phyloP scores from a whole-genome alignment of 257 asterid genomes.

The Jacaranda mimosifolia region DNA sequence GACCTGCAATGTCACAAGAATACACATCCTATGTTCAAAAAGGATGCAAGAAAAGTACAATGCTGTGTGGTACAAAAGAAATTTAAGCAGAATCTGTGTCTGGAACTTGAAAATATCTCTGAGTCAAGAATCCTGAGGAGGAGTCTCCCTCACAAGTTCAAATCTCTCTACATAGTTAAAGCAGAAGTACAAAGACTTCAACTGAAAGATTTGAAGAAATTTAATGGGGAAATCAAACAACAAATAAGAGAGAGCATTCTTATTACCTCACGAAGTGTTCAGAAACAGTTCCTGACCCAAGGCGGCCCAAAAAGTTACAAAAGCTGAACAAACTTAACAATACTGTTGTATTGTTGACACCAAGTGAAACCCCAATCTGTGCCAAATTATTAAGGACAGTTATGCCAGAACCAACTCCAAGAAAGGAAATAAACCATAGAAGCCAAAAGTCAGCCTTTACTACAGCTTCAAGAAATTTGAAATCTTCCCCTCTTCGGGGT shows the following conservation, averaged over 20 bases:
- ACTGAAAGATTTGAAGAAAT: background rate
- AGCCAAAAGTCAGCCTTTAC: constrained; percentile 98
- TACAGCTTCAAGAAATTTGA: constrained; percentile 84
- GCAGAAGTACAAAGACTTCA: background rate
- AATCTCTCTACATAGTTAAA: no score
- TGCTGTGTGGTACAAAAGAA: no score
- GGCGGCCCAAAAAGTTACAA: constrained; percentile 88
- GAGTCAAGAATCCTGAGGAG: no score
- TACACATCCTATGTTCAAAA: background rate
- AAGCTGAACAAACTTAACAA: constrained; percentile 91
- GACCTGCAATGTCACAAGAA: constrained; percentile 57
- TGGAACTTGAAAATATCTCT: no score
- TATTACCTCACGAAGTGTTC: constrained; percentile 88
- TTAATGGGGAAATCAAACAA: background rate
- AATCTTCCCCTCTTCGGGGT: constrained; percentile 96
- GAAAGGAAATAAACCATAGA: constrained; percentile 78
- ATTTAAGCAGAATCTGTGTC: no score
- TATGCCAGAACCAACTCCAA: constrained; percentile 94
- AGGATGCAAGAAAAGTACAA: no score
- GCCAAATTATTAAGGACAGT: constrained; percentile 93
- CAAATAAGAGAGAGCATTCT: background rate
- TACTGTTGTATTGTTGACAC: constrained; percentile 66
- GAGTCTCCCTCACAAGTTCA: no score
- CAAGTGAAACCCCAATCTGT: constrained; percentile 82
- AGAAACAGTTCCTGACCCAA: constrained; percentile 88